A percentile compares a stretch with the other conserved stretches of the same genome.
These are phyloP conservation scores for Trapa incisa DNA, from an alignment of 345 rosid species.

Conservation along the genomic window DNA sequence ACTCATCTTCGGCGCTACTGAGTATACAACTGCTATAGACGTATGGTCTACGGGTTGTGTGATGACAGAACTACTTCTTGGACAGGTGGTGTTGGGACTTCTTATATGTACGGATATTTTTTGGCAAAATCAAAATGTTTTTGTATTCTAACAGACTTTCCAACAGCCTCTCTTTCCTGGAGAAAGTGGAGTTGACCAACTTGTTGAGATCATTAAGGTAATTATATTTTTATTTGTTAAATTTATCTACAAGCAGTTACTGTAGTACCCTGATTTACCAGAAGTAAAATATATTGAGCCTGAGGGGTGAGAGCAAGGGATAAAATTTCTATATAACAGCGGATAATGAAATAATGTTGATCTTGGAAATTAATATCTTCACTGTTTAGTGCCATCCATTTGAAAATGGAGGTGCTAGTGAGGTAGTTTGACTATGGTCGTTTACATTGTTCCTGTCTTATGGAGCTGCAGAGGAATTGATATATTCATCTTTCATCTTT, in stretches of 20 bases:
- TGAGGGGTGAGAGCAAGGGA: neutral
- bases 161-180: constrained; percentile 93
- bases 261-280: too few species aligned
- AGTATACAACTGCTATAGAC: constrained; percentile 92
- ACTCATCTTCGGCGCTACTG: constrained; percentile 90
- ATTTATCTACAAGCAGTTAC: neutral
- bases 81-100: constrained; percentile 40
- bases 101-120: neutral
- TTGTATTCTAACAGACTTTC: constrained; percentile 6
- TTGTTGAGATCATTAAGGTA: constrained; percentile 98
- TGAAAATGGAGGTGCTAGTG: neutral
- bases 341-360: neutral
- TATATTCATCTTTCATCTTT: too few species aligned
- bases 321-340: neutral
- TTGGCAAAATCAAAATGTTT: neutral
- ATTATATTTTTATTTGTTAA: neutral
- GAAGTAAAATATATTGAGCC: neutral
- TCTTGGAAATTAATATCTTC: neutral
- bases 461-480: too few species aligned
- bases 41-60: constrained; percentile 98
- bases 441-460: too few species aligned
- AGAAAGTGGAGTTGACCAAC: constrained; percentile 94
- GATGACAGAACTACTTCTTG: constrained; percentile 90
- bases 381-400: neutral
- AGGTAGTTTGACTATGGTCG: too few species aligned